Evolutionary conservation across 192 early-diverging fungal species (phyloP).

Genomic region (Kickxella alabastrina): DNA sequence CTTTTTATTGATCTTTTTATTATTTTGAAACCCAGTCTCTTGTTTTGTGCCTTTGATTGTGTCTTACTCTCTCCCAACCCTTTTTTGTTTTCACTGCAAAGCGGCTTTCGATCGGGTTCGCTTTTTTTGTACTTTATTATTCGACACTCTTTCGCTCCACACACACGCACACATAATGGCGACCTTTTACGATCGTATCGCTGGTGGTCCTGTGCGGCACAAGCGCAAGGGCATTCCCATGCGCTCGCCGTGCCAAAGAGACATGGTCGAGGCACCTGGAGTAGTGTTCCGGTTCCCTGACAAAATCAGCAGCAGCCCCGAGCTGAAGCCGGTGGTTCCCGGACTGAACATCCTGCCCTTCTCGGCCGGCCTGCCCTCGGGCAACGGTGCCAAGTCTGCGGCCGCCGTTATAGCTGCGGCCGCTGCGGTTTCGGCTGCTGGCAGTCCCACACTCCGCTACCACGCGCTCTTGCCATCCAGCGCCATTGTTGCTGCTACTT

Average conservation of each 20-base stretch:
- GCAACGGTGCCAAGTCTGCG: conserved; percentile 43
- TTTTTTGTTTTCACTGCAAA: too few relatives aligned
- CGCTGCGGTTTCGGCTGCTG: conserved; percentile 16
- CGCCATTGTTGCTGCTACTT: neutral
- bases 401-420: conserved; percentile 40
- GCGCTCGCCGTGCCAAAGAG: conserved; percentile 50
- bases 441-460: conserved; percentile 4
- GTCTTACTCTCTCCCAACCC: too few relatives aligned
- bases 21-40: too few relatives aligned
- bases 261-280: conserved; percentile 47
- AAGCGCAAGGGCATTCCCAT: conserved; percentile 52
- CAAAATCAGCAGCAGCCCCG: conserved; percentile 37
- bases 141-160: too few relatives aligned
- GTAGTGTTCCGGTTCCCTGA: conserved; percentile 53
- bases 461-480: neutral
- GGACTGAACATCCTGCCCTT: conserved; percentile 44
- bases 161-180: conserved; percentile 25
- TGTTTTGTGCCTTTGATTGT: too few relatives aligned
- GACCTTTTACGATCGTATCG: conserved; percentile 18
- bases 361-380: conserved; percentile 43
- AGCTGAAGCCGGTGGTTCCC: conserved; percentile 8
- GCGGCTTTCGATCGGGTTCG: too few relatives aligned
- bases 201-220: conserved; percentile 24
- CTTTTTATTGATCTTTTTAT: too few relatives aligned
- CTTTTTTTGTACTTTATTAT: too few relatives aligned